phyloP scores from a whole-genome alignment of 2,329 filamentous ascomycete species.

The Sphaceloma murrayae region DNA sequence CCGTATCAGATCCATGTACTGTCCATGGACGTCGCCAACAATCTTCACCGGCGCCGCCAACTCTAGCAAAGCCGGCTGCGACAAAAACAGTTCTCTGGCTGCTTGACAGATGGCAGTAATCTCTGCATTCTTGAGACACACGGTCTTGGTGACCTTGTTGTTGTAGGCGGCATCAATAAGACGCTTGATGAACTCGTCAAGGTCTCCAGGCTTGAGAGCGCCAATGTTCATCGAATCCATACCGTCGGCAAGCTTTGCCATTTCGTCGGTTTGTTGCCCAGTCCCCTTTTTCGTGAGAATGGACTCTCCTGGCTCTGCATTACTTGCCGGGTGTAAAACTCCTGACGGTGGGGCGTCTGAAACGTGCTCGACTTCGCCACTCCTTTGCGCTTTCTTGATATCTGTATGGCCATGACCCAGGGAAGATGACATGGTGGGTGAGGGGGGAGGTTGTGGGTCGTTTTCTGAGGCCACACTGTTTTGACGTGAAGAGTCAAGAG shows the following conservation, averaged over 20 bases:
- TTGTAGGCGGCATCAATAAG: slow-evolving; percentile 90
- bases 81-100: slow-evolving; percentile 78
- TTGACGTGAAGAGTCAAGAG: slow-evolving; percentile 33
- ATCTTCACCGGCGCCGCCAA: slow-evolving; percentile 94
- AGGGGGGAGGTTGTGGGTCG: slow-evolving; percentile 55
- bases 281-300: slow-evolving; percentile 79
- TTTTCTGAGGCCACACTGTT: slow-evolving; percentile 20
- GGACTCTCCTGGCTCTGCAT: slow-evolving; percentile 64
- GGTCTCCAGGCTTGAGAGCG: slow-evolving; percentile 81
- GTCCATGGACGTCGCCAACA: slow-evolving; percentile 91
- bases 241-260: slow-evolving; percentile 23
- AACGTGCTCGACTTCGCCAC: slow-evolving; percentile 86
- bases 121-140: slow-evolving; percentile 94
- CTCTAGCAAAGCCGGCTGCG: slow-evolving; percentile 84
- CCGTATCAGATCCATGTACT: slow-evolving; percentile 90
- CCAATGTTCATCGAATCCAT: slow-evolving; percentile 62
- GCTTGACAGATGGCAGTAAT: slow-evolving; percentile 88
- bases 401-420: slow-evolving; percentile 65
- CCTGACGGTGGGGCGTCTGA: slow-evolving; percentile 80
- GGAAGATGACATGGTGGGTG: slow-evolving; percentile 69
- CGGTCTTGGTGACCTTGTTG: slow-evolving; percentile 93
- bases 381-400: slow-evolving; percentile 69
- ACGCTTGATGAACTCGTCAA: slow-evolving; percentile 95
- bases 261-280: slow-evolving; percentile 24
- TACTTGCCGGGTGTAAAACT: slow-evolving; percentile 42